Evolutionary conservation across 139 green algal species (phyloP).

Genomic region (Raphidocelis subcapitata): DNA sequence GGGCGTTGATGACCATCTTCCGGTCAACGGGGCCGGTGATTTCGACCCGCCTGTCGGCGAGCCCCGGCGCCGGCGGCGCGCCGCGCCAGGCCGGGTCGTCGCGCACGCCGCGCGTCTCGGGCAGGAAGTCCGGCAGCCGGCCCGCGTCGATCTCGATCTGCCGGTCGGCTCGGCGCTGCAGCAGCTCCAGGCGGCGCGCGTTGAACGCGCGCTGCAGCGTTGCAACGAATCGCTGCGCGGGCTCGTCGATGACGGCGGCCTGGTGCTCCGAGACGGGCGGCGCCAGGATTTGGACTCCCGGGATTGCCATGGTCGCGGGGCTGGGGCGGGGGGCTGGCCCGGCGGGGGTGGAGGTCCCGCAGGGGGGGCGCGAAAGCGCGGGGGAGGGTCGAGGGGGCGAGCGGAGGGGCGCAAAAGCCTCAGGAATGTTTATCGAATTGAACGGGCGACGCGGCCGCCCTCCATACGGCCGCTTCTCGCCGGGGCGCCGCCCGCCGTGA

Average conservation of each 20-base stretch:
- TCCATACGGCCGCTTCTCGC: too few relatives aligned
- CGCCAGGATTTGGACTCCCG: slow-evolving; percentile 53
- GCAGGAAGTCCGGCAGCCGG: slow-evolving; percentile 58
- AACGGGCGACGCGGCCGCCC: too few relatives aligned
- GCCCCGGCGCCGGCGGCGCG: slow-evolving; percentile 59
- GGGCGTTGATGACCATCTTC: slow-evolving; percentile 94
- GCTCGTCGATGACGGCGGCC: slow-evolving; percentile 54
- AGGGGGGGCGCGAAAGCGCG: too few relatives aligned
- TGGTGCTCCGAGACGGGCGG: slow-evolving; percentile 41
- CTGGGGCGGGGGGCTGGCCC: too few relatives aligned
- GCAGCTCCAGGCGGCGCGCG: slow-evolving; percentile 59
- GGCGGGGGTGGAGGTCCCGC: too few relatives aligned
- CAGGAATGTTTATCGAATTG: too few relatives aligned
- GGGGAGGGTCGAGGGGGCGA: too few relatives aligned
- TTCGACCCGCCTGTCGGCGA: slow-evolving; percentile 83
- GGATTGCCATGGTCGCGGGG: too few relatives aligned
- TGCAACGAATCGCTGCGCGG: slow-evolving; percentile 65
- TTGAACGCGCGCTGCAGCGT: slow-evolving; percentile 70
- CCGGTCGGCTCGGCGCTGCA: slow-evolving; percentile 47
- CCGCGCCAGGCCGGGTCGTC: slow-evolving; percentile 61
- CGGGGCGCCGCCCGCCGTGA: too few relatives aligned
- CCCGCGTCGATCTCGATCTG: slow-evolving; percentile 57
- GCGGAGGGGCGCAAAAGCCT: too few relatives aligned
- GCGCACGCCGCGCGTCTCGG: slow-evolving; percentile 58
- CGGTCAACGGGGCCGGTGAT: slow-evolving; percentile 85